Percentiles rank a stretch among this genome's conserved stretches.
Evolutionary conservation across 179 eudicot species (phyloP).

Genomic region (Nepenthes alata): DNA sequence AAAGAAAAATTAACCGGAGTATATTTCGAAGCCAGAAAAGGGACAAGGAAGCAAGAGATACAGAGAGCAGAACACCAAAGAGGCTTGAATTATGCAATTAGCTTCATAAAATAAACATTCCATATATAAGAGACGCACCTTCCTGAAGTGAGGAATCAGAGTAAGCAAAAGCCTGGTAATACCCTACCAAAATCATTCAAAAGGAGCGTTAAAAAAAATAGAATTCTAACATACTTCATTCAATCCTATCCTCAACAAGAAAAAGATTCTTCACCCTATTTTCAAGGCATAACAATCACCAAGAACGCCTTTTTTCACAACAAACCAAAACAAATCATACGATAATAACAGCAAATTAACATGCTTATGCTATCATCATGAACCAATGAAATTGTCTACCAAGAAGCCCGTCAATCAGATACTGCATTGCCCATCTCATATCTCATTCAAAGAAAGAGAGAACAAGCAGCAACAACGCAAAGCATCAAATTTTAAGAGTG

Average conservation of each 20-base stretch:
- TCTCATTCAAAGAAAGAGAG: neutral
- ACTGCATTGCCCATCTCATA: neutral
- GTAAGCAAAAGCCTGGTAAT: slow-evolving; percentile 64
- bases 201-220: neutral
- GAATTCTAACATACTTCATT: neutral
- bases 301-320: neutral
- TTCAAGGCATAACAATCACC: neutral
- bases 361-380: neutral
- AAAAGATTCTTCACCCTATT: too few relatives aligned
- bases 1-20: neutral
- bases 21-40: neutral
- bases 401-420: neutral
- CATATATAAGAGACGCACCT: slow-evolving; percentile 28
- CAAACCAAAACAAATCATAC: neutral
- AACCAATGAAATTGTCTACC: neutral
- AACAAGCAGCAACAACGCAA: neutral
- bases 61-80: neutral
- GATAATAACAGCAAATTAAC: neutral
- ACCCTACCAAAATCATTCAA: slow-evolving; percentile 38
- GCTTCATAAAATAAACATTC: too few relatives aligned
- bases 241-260: too few relatives aligned
- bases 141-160: slow-evolving; percentile 63
- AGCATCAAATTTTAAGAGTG: neutral
- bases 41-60: neutral
- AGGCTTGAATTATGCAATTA: too few relatives aligned